Base-by-base conservation (phyloP, 2,329 filamentous ascomycete genomes). In the Botryosphaeria dothidea region DNA sequence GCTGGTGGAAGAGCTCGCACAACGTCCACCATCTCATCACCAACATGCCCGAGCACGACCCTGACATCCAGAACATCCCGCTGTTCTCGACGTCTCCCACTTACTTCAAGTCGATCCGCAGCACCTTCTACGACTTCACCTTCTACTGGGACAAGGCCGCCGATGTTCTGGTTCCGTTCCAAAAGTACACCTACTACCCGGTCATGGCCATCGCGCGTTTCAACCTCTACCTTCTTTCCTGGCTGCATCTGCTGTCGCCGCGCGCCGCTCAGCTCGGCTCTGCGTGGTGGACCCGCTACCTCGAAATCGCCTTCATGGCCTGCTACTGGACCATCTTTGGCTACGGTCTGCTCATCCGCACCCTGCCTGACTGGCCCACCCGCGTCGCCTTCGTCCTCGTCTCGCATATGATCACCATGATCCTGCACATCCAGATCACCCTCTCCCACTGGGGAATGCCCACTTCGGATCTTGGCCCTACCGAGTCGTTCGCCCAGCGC, bases 381-480 rank as follows among this genome's bases (percentile, higher is more conserved):
- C 88, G 92, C 19, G 83, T 95, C 63, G 79, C 85, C 54, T 97
- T 92, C 75, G 81, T 97, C 71, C 82, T 96, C 75, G 79, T 95
- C 72, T 93, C 90, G 73, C 92, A 97, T 74, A 85, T 92, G 73
- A 84, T 92, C 27, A 92, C 92, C 6, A 90, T 91, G 77, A 90
- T 92, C 2, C 81, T 97, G 58, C 93, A 97, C 75, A 86, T 94
- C 11, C 93, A 97, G 76, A 96, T 97, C 75, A 96, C 92, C 0
- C 85, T 97, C 19, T 95, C 91, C 2, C 93, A 97, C 78, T 97
- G 96, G 77, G 92, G 92, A 69, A 97, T 96, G 93, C 94, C 91
- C 70, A 97, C 93, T 0, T 86, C 91, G 11, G 92, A 97, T 71
- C 83, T 97, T 13, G 93, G 93, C 0, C 88, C 90, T 1, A 83